Percentiles rank a stretch among this genome's conserved stretches.
These are phyloP conservation scores for Hypoxylon sp. DNA, from an alignment of 2,329 filamentous ascomycete species.

Conservation along the genomic window DNA sequence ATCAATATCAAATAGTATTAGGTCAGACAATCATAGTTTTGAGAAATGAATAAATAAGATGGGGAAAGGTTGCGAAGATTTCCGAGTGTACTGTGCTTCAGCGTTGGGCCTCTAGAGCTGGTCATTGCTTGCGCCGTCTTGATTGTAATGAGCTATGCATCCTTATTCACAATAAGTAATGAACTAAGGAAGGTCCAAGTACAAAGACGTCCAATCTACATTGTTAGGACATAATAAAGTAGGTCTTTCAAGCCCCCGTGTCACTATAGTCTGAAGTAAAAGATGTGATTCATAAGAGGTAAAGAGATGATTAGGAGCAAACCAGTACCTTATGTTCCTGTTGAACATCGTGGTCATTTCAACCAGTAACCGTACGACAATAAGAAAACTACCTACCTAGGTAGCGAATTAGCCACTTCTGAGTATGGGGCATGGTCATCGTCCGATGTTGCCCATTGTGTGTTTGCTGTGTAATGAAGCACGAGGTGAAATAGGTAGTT, in stretches of 20 bases:
- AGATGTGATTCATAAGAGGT: constrained; percentile 5
- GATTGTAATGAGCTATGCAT: constrained; percentile 7
- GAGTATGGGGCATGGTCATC: not conserved
- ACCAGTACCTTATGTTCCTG: constrained; percentile 6
- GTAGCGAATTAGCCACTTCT: not conserved
- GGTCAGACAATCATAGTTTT: not conserved
- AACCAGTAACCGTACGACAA: not conserved
- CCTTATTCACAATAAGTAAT: constrained; percentile 14
- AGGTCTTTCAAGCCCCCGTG: constrained; percentile 12
- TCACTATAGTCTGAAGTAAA: constrained; percentile 28
- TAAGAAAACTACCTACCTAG: not conserved
- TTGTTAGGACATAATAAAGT: constrained; percentile 15
- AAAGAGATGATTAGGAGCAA: constrained; percentile 11
- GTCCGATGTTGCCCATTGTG: not conserved
- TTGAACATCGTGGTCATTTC: not conserved
- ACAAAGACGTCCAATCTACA: constrained; percentile 21
- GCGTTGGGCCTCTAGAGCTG: constrained; percentile 13
- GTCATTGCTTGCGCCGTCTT: constrained; percentile 20
- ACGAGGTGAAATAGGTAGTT: not conserved
- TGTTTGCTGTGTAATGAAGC: constrained; percentile 20
- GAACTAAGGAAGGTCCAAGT: constrained; percentile 4
- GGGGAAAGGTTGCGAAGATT: not conserved
- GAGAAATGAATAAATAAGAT: constrained; percentile 4
- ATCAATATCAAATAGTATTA: constrained; percentile 5
- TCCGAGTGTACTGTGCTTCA: constrained; percentile 13